Percentiles rank a stretch among this genome's conserved stretches.
phyloP scores from a whole-genome alignment of 208 protist species.

The Trichomonas tenax region DNA sequence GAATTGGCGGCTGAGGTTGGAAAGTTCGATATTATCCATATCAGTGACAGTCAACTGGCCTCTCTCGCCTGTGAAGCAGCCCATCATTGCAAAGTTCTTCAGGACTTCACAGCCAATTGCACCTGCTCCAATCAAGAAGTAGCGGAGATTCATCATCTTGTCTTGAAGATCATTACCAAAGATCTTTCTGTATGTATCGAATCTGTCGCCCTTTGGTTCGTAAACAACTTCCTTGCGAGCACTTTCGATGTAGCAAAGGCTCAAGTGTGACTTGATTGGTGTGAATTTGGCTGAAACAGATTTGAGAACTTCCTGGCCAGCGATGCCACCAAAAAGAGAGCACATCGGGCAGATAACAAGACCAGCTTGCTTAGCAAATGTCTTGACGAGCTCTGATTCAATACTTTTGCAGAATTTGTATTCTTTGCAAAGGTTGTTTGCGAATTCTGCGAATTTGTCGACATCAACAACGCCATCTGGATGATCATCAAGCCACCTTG shows the following conservation, averaged over 20 bases:
- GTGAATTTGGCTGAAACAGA: conserved; percentile 49
- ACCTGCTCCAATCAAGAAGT: conserved; percentile 76
- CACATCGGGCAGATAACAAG: conserved; percentile 36
- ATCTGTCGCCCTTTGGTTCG: conserved; percentile 50
- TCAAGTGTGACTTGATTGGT: conserved; percentile 42
- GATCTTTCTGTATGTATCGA: conserved; percentile 76
- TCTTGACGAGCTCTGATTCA: background rate
- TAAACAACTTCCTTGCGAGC: background rate
- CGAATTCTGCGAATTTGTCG: background rate
- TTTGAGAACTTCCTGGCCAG: conserved; percentile 54
- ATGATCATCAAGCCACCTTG: background rate
- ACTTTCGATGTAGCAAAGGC: background rate
- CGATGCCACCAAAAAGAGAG: conserved; percentile 50
- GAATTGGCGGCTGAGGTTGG: conserved; percentile 80
- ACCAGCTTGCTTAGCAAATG: background rate
- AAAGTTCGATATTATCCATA: conserved; percentile 92
- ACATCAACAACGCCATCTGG: background rate
- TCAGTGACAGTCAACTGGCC: conserved; percentile 68
- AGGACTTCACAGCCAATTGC: conserved; percentile 95
- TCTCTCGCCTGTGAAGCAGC: conserved; percentile 44
- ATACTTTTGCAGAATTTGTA: background rate
- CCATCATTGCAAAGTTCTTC: conserved; percentile 95
- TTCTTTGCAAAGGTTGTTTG: background rate
- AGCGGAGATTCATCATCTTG: conserved; percentile 57
- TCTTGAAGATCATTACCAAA: conserved; percentile 72